Conservation (phyloP, 345 rosid species). For the Brassica juncea region DNA sequence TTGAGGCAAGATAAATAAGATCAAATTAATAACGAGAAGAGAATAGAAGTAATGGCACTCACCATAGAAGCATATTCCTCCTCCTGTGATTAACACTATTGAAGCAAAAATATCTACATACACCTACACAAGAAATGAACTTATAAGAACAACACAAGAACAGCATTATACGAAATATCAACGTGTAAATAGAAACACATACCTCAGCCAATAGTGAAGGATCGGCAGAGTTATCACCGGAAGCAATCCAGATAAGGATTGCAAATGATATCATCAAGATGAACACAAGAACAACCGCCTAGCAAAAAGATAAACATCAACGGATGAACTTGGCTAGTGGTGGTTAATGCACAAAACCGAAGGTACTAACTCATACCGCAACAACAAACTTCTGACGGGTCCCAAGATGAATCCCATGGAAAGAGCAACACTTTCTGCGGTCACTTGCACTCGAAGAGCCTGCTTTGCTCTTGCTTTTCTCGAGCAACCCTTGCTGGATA, state of each 20-base stretch:
- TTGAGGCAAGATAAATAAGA: no score
- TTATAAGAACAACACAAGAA: background rate
- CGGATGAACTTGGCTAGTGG: background rate
- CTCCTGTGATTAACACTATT: slow-evolving; percentile 36
- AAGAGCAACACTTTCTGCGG: slow-evolving; percentile 51
- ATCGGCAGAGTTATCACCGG: slow-evolving; percentile 51
- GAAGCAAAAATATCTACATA: slow-evolving; percentile 40
- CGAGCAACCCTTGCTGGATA: slow-evolving; percentile 50
- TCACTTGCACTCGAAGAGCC: slow-evolving; percentile 42
- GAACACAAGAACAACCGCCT: slow-evolving; percentile 54
- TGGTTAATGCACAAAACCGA: background rate
- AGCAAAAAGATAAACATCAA: background rate
- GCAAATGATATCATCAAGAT: slow-evolving; percentile 55
- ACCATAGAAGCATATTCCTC: slow-evolving; percentile 45
- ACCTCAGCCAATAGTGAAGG: slow-evolving; percentile 55
- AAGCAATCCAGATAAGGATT: slow-evolving; percentile 58
- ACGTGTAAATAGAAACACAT: background rate
- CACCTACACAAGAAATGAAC: slow-evolving; percentile 25
- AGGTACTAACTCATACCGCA: slow-evolving; percentile 42
- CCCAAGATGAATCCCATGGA: slow-evolving; percentile 52
- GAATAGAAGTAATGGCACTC: slow-evolving; percentile 23
- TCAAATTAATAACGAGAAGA: no score
- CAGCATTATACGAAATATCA: background rate
- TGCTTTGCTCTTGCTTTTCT: slow-evolving; percentile 40
- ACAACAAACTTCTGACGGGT: slow-evolving; percentile 63